A percentile compares a stretch with the other conserved stretches of the same genome.
Conservation (phyloP, 179 eudicot species). For the Pouteria campechiana region DNA sequence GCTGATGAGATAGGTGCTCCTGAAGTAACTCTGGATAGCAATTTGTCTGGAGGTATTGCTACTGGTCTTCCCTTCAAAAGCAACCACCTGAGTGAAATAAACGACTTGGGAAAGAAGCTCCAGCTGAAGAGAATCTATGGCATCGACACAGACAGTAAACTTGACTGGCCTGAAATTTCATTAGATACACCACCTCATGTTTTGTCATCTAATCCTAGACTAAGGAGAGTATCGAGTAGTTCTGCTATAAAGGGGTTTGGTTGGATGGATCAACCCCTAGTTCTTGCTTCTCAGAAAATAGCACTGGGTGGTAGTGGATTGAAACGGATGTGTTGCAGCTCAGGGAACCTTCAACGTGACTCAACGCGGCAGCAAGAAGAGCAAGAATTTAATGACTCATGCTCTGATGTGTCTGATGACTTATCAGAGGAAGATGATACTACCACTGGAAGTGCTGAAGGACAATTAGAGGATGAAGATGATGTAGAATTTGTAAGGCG, state of each 20-base stretch:
- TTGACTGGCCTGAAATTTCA: conserved; percentile 63
- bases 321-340: conserved; percentile 43
- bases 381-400: conserved; percentile 24
- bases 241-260: conserved; percentile 37
- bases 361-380: conserved; percentile 24
- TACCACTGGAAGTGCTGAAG: conserved; percentile 20
- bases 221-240: conserved; percentile 59
- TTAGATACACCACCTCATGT: conserved; percentile 35
- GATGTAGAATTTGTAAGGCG: conserved; percentile 5
- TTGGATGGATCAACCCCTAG: conserved; percentile 30
- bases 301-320: conserved; percentile 16
- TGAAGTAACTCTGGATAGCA: conserved; percentile 8
- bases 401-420: conserved; percentile 36
- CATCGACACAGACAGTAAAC: conserved; percentile 38
- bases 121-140: conserved; percentile 46
- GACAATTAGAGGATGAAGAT: conserved; percentile 4
- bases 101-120: conserved; percentile 24
- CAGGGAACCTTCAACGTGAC: conserved; percentile 38
- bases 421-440: conserved; percentile 39
- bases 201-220: conserved; percentile 31
- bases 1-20: conserved; percentile 25
- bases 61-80: conserved; percentile 9
- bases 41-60: conserved; percentile 10
- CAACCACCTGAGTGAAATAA: conserved; percentile 13
- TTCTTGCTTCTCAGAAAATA: conserved; percentile 20